Base-by-base conservation (phyloP, 2,329 filamentous ascomycete genomes). In the Sclerotinia sclerotiorum region DNA sequence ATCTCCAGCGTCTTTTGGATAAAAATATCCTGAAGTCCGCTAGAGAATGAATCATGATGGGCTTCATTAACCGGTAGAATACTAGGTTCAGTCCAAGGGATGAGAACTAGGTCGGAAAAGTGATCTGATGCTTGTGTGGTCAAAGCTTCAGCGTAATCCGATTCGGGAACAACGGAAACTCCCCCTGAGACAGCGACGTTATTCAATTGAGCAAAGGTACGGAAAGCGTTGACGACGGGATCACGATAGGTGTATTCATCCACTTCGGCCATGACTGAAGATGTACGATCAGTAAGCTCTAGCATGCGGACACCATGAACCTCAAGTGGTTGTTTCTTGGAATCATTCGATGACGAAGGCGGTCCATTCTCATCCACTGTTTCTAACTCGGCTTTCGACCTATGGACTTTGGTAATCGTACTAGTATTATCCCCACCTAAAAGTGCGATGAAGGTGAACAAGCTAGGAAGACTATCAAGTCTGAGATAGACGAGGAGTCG, bases 181-280 rank as follows among this genome's bases (percentile, higher is more conserved):
- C 90, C 90, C 5, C 93, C 93, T 5, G 92, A 92, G 21, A 94
- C 90, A 0, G 92, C 88, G 1, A 97, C 84, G 71, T 94, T 92
- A 76, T 95, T 88, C 52, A 97, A 86, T 71, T 91, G 90, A 1
- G 92, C 93, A 73, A 97, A 94, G 0, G 93, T 92, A 60, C 91
- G 88, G 84, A 97, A 97, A 0, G 92, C 91, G 77, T 97, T 97
- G 67, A 97, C 88, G 5, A 98, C 89, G 0, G 94, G 93, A 75
- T 98, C 94, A 74, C 86, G 85, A 8, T 85, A 83, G 35, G 86
- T 86, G 70, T 88, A 85, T 61, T 95, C 92, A 51, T 93, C 90
- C 3, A 90, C 84, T 76, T 96, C 93, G 0, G 93, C 90, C 94
- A 98, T 98, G 74, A 97, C 94, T 24, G 93, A 94, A 0, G 94